A percentile compares a stretch with the other conserved stretches of the same genome.
Evolutionary conservation across 2,329 filamentous ascomycete species (phyloP).

Genomic region (Trichoderma endophyticum): DNA sequence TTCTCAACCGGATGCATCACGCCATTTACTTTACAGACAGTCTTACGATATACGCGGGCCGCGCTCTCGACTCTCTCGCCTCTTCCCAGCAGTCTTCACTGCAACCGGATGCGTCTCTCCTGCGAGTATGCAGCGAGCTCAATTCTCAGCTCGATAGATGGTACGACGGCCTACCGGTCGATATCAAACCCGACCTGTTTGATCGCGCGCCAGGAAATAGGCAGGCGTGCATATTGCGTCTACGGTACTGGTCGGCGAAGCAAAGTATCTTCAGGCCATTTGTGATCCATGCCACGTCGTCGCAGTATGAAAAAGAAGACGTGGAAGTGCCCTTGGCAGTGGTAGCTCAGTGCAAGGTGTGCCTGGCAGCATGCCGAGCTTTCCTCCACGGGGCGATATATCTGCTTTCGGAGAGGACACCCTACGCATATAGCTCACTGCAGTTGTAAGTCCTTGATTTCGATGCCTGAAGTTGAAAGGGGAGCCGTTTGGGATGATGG

Average conservation of each 20-base stretch:
- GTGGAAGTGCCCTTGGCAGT: slow-evolving; percentile 14
- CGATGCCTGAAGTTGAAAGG: not conserved
- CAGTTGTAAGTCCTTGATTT: slow-evolving; percentile 16
- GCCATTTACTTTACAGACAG: slow-evolving; percentile 24
- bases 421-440: slow-evolving; percentile 20
- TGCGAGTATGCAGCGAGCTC: slow-evolving; percentile 24
- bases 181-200: slow-evolving; percentile 26
- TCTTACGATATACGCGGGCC: slow-evolving; percentile 20
- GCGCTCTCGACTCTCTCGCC: slow-evolving; percentile 10
- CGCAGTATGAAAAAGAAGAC: slow-evolving; percentile 12
- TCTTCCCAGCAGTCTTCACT: not conserved
- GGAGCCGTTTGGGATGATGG: not conserved
- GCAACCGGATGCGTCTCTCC: slow-evolving; percentile 20
- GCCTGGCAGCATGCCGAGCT: slow-evolving; percentile 18
- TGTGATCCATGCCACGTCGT: slow-evolving; percentile 22
- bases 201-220: slow-evolving; percentile 11
- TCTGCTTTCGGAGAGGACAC: slow-evolving; percentile 19
- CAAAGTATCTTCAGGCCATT: slow-evolving; percentile 23
- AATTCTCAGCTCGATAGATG: slow-evolving; percentile 26
- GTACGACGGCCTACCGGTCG: slow-evolving; percentile 25
- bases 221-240: slow-evolving; percentile 20
- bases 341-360: slow-evolving; percentile 10
- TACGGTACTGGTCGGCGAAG: slow-evolving; percentile 25
- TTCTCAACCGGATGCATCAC: slow-evolving; percentile 28
- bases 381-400: slow-evolving; percentile 6